Conservation (phyloP, 805 yeast species). For the Wickerhamiella lipophila region DNA sequence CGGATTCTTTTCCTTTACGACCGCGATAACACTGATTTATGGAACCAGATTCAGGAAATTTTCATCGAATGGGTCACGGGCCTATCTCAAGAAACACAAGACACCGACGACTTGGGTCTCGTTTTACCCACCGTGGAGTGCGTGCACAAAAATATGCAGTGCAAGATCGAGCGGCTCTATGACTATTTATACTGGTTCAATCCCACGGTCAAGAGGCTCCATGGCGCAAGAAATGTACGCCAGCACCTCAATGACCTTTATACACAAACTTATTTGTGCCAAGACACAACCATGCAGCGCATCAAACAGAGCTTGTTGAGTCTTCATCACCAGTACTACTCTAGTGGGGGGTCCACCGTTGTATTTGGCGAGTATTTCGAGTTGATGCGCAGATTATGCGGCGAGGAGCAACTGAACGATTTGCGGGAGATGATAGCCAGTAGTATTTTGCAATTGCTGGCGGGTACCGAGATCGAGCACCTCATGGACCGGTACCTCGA, state of each 20-base stretch:
- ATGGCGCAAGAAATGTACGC: neutral
- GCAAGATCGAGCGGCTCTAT: neutral
- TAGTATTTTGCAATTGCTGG: neutral
- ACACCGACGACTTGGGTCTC: neutral
- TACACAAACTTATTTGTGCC: neutral
- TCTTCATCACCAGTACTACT: neutral
- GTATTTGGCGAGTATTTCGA: neutral
- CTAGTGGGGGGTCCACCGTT: neutral
- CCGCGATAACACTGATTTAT: conserved; percentile 1
- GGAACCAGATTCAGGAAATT: neutral
- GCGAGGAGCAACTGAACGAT: neutral
- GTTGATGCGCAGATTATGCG: neutral
- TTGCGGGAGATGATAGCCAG: neutral
- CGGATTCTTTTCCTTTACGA: conserved; percentile 2
- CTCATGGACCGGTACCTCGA: neutral
- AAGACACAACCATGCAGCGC: neutral
- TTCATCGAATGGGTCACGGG: neutral
- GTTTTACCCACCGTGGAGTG: neutral
- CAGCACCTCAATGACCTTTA: neutral
- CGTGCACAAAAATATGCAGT: conserved; percentile 1
- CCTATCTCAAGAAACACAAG: neutral
- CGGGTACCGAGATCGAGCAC: neutral
- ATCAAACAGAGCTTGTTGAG: neutral
- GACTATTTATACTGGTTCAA: conserved; percentile 8
- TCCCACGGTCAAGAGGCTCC: neutral